Evolutionary conservation across 163 green algal genomes (phyloP).

Genomic region (Trebouxia gelatinosa): DNA sequence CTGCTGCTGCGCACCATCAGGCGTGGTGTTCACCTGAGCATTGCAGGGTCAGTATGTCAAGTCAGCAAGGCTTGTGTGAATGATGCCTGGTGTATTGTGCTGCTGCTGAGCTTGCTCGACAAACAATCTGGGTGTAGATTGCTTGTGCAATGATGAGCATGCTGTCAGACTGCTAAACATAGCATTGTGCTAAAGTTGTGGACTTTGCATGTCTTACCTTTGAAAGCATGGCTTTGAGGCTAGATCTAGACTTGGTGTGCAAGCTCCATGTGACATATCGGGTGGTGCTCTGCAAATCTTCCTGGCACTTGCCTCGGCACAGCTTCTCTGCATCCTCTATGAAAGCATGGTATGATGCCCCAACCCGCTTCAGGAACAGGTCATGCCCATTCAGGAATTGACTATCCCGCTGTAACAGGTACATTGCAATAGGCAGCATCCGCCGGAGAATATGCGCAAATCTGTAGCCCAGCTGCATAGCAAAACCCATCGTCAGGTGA

Average conservation of each 20-base stretch:
- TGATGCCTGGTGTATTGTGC: no score
- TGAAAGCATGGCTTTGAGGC: constrained; percentile 68
- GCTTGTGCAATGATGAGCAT: no score
- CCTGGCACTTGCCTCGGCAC: constrained; percentile 73
- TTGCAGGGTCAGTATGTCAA: no score
- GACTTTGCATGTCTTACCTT: constrained; percentile 51
- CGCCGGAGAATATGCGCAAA: constrained; percentile 87
- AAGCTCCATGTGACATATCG: constrained; percentile 93
- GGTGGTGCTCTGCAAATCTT: constrained; percentile 88
- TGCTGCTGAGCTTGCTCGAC: no score
- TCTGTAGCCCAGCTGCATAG: constrained; percentile 83
- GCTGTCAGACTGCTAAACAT: not conserved
- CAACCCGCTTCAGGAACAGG: constrained; percentile 85
- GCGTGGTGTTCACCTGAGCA: constrained; percentile 35
- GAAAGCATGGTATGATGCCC: constrained; percentile 75
- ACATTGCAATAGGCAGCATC: constrained; percentile 89
- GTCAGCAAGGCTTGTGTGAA: no score
- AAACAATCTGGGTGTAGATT: no score
- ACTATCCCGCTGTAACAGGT: constrained; percentile 67
- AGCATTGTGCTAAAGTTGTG: not conserved
- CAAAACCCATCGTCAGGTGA: not conserved
- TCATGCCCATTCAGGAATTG: constrained; percentile 84
- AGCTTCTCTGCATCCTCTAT: constrained; percentile 69
- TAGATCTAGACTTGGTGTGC: constrained; percentile 79
- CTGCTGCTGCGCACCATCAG: constrained; percentile 3